Evolutionary conservation across 495 filamentous ascomycete species (phyloP).

Genomic region (Trichocladium antarcticum): DNA sequence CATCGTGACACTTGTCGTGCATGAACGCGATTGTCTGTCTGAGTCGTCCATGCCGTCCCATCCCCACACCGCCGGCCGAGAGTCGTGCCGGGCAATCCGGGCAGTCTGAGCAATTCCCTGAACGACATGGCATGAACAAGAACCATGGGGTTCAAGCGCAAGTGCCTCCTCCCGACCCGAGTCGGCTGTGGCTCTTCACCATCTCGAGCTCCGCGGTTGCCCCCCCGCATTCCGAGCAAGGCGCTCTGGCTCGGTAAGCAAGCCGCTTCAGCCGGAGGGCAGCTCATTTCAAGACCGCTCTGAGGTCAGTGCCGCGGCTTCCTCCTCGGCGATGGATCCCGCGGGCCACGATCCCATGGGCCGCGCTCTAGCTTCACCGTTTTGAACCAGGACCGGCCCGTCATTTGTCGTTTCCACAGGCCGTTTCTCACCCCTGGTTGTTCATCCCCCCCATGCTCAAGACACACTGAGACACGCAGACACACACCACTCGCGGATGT

Average conservation of each 20-base stretch:
- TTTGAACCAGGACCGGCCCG: neutral
- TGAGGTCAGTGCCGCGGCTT: constrained; percentile 23
- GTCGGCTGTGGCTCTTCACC: neutral
- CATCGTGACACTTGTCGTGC: neutral
- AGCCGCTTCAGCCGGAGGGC: constrained; percentile 10
- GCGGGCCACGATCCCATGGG: neutral
- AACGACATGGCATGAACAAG: constrained; percentile 4
- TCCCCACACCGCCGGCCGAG: neutral
- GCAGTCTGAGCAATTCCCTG: too few species aligned
- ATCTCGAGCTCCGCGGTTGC: neutral
- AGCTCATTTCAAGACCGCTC: constrained; percentile 6
- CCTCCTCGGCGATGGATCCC: constrained; percentile 13
- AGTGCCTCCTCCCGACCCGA: constrained; percentile 8
- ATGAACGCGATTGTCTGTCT: neutral
- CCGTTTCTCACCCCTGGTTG: neutral
- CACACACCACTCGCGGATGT: constrained; percentile 1
- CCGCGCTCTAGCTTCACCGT: neutral
- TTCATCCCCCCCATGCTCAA: neutral
- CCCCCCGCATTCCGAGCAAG: constrained; percentile 19
- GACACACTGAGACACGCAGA: constrained; percentile 2
- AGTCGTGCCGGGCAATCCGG: neutral
- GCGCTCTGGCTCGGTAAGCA: constrained; percentile 5
- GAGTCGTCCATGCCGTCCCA: neutral
- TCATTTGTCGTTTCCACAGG: neutral
- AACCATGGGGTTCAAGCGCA: constrained; percentile 1